phyloP scores from a whole-genome alignment of 495 filamentous ascomycete genomes.

The Penicillium dipodomyicola region DNA sequence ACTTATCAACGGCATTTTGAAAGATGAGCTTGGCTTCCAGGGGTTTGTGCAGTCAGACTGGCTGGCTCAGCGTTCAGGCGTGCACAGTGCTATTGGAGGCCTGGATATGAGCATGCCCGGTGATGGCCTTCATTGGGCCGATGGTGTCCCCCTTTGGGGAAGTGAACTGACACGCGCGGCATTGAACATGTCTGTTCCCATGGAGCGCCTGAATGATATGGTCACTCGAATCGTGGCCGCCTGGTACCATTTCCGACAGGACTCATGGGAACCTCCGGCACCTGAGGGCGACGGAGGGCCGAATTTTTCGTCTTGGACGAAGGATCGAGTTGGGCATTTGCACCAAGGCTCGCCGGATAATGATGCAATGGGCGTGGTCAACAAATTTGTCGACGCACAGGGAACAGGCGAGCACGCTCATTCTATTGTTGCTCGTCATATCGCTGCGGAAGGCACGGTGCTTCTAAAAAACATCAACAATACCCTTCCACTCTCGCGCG shows the following conservation, averaged over 20 bases:
- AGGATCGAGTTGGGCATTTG: conserved; percentile 62
- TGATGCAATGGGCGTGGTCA: conserved; percentile 59
- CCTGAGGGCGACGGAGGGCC: conserved; percentile 65
- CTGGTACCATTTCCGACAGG: conserved; percentile 89
- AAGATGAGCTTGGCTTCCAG: conserved; percentile 92
- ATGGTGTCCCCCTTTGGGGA: conserved; percentile 81
- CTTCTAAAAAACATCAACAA: conserved; percentile 74
- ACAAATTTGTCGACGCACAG: conserved; percentile 72
- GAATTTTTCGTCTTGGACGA: conserved; percentile 90
- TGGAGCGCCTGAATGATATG: conserved; percentile 90
- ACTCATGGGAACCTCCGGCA: conserved; percentile 56
- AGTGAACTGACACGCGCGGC: conserved; percentile 70
- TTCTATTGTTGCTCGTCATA: conserved; percentile 61
- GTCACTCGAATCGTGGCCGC: conserved; percentile 84
- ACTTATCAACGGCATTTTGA: conserved; percentile 85
- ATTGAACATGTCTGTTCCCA: conserved; percentile 78
- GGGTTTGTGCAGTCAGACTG: conserved; percentile 93
- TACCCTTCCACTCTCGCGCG: conserved; percentile 60
- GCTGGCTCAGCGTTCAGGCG: conserved; percentile 83
- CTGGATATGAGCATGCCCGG: conserved; percentile 97
- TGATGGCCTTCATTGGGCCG: conserved; percentile 73
- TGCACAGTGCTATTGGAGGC: conserved; percentile 75
- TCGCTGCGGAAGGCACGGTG: conserved; percentile 83
- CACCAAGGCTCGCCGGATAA: conserved; percentile 63
- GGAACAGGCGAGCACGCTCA: conserved; percentile 61